A percentile compares a stretch with the other conserved stretches of the same genome.
Evolutionary conservation across 129 eudicot genomes (phyloP).

Genomic region (Centaurea solstitialis): DNA sequence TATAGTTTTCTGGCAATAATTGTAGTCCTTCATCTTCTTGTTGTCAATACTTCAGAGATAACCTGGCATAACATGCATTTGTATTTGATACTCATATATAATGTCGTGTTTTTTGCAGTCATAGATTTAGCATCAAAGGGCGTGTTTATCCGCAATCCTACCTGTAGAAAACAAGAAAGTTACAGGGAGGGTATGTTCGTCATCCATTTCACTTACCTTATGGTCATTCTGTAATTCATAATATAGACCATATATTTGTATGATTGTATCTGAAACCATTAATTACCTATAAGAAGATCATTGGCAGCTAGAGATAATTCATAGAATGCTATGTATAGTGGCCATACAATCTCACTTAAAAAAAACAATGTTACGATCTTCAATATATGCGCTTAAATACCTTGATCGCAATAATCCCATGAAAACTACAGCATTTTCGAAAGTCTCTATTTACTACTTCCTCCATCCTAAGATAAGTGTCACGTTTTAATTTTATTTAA

Average conservation of each 20-base stretch:
- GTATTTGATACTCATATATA: conserved; percentile 2
- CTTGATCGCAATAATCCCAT: conserved; percentile 9
- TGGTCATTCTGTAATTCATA: conserved; percentile 10
- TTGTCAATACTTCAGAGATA: background rate
- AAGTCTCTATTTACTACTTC: too few relatives aligned
- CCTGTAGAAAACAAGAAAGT: conserved; percentile 77
- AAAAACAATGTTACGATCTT: background rate
- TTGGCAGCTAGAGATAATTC: background rate
- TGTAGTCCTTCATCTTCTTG: conserved; percentile 1
- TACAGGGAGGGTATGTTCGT: conserved; percentile 64
- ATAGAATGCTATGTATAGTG: too few relatives aligned
- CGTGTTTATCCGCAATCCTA: conserved; percentile 94
- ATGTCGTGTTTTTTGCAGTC: conserved; percentile 44
- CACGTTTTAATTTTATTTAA: too few relatives aligned
- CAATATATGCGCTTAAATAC: background rate
- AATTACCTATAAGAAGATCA: background rate
- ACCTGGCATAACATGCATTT: background rate
- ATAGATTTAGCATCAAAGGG: conserved; percentile 88
- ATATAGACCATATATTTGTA: background rate
- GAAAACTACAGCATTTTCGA: background rate
- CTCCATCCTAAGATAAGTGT: too few relatives aligned
- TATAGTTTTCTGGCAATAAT: background rate
- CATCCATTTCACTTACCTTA: conserved; percentile 6
- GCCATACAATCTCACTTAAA: background rate
- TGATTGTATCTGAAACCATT: background rate